phyloP scores from a whole-genome alignment of 495 filamentous ascomycete genomes.

The Lasiosphaeria hispida region DNA sequence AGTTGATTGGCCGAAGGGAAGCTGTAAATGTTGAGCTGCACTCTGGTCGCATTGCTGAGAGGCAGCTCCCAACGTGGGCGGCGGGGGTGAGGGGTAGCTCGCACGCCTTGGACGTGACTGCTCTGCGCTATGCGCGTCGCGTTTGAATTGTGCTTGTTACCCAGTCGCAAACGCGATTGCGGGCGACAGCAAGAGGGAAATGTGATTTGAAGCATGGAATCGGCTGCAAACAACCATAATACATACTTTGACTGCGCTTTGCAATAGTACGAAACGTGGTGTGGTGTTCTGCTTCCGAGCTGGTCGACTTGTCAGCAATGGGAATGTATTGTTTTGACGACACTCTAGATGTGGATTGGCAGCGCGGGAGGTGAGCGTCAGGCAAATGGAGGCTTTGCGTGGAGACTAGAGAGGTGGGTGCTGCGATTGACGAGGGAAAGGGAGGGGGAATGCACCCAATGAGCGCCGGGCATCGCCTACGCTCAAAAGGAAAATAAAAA shows the following conservation, averaged over 20 bases:
- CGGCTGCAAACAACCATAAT: constrained; percentile 10
- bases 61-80: not conserved
- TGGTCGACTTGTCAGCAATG: not conserved
- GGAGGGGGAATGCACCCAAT: constrained; percentile 2
- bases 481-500: constrained; percentile 5
- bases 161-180: constrained; percentile 39
- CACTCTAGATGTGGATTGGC: constrained; percentile 9
- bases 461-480: not conserved
- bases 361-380: constrained; percentile 5
- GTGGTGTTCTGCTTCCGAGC: constrained; percentile 21
- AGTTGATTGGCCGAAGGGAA: not conserved
- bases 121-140: constrained; percentile 1
- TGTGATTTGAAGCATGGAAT: constrained; percentile 35
- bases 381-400: constrained; percentile 8
- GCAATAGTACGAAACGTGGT: not conserved
- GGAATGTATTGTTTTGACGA: constrained; percentile 12
- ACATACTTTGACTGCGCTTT: constrained; percentile 31
- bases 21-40: not conserved
- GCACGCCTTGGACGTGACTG: not conserved
- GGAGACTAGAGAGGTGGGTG: constrained; percentile 11
- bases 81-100: constrained; percentile 14
- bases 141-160: not conserved
- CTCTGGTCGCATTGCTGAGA: not conserved
- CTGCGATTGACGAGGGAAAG: constrained; percentile 13
- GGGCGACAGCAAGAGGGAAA: constrained; percentile 29